Base-by-base conservation (phyloP, 129 eudicot species). In the Mikania micrantha region DNA sequence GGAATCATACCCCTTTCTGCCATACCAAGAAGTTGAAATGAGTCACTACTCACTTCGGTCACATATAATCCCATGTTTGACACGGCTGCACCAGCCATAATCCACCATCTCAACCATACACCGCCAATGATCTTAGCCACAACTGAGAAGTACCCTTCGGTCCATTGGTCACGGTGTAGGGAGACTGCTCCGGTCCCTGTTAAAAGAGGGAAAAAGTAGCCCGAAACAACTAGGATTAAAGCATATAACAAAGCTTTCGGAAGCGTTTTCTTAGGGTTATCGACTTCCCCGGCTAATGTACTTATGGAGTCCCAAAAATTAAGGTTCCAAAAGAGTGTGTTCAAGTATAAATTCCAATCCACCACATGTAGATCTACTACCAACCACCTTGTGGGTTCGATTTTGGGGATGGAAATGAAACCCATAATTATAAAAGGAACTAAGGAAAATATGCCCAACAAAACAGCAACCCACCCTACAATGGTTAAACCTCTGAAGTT, bases 21-120 rank as follows among this genome's bases (percentile, higher is more conserved):
- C 96, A 88, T 88, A n/a, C 96, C 96, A 9, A 88, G 83, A 72
- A 88, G 96, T 34, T 88, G 96, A 40, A 88, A 88, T 0, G 96
- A 85, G 44, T 88, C 96, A 12, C 87, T 75, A 61, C 96, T 88
- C 96, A 88, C 85, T 60, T 88, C 91, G 1, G 96, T 80, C n/a
- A 88, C 89, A 68, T 85, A 88, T 91, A 88, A 85, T 4, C 96
- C 96, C 96, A 88, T 83, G 69, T 88, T 88, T 8, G 96, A 82
- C 81, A 83, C 65, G 49, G 96, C 96, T 6, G 96, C 96, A 15
- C 91, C 91, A 24, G 79, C 96, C 34, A 78, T 86, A 0, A 88
- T 48, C 96, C 96, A 88, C 86, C 88, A 76, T 40, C 96, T 75
- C 74, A 88, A 38, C 96, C 96, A 88, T 10, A 69, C 84, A 16